Evolutionary conservation across 1,139 yeast genomes (phyloP), one percentile per base, ranked within the genome.

Genomic region (Diutina sp.): DNA sequence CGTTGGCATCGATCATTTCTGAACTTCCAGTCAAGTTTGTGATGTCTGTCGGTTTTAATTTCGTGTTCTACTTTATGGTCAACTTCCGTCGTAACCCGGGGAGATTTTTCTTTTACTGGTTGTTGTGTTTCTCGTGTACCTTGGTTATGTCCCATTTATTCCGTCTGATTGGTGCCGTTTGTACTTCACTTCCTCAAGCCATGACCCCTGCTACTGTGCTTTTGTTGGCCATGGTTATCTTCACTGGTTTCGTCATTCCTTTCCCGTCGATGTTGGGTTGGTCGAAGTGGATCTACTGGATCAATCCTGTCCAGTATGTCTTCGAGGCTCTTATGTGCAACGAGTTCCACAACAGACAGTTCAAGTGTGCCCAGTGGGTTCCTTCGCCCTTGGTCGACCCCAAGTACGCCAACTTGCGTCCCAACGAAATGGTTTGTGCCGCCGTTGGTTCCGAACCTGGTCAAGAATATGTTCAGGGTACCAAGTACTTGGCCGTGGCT

Each of bases 391-490:
- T 68, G 66, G 58, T 64, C 7, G 70, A 69, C 29, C 72, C 78
- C 2, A 67, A 66, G 0, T 81, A 80, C 62, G 73, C 67, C 1
- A 64, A 71, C 54, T 68, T 73, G 52, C 64, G 76, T 0, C 63
- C 69, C n/a, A 66, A 65, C 1, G 67, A 76, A 60, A 69, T 70
- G 56, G 80, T 86, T 18, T 89, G 96, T 69, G 66, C 79, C 47
- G 78, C 80, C 41, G 84, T 83, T 47, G 90, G 93, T 60, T 71
- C 91, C 6, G 66, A 65, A 5, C 72, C 88, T 4, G 96, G 96
- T 56, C 62, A 70, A 25, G 61, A 61, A 29, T 63, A 61, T 55
- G 86, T 90, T 53, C 61, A 66, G 45, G 96, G 96, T 65, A 77
- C 82, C 56, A 71, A 63, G 21, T 90, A 83, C 66, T 61, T 89